Evolutionary conservation across 768 basidiomycete species (phyloP).

Genomic region (Leccinum pellstonianum): DNA sequence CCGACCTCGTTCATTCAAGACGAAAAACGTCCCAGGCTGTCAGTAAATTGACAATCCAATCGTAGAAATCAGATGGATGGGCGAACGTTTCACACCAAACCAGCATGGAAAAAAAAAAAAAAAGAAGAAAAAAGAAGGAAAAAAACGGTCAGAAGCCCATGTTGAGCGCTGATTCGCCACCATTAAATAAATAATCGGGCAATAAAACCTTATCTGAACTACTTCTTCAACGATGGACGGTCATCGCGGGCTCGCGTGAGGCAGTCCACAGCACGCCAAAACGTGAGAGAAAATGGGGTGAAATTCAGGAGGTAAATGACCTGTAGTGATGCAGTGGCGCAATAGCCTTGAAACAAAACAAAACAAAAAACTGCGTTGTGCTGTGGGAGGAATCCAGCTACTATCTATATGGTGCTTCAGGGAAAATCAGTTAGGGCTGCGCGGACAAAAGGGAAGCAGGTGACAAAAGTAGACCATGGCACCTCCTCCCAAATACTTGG

Average conservation of each 20-base stretch:
- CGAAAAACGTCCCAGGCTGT: conserved; percentile 3
- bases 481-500: background rate
- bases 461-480: conserved; percentile 3
- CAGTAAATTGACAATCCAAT: conserved; percentile 14
- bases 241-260: conserved; percentile 18
- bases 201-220: conserved; percentile 23
- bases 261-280: conserved; percentile 11
- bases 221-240: conserved; percentile 8
- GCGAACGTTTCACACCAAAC: conserved; percentile 10
- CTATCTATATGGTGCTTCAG: background rate
- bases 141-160: conserved; percentile 11
- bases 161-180: conserved; percentile 18
- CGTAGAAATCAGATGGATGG: background rate
- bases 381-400: conserved; percentile 13
- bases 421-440: conserved; percentile 1
- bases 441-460: background rate
- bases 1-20: conserved; percentile 4
- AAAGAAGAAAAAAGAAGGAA: background rate
- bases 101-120: background rate
- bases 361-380: background rate
- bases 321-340: background rate
- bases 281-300: conserved; percentile 22
- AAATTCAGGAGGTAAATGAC: conserved; percentile 2
- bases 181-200: conserved; percentile 18
- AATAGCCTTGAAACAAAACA: conserved; percentile 2